Conservation (phyloP, 305 asterid species). For the Rubia occidens region DNA sequence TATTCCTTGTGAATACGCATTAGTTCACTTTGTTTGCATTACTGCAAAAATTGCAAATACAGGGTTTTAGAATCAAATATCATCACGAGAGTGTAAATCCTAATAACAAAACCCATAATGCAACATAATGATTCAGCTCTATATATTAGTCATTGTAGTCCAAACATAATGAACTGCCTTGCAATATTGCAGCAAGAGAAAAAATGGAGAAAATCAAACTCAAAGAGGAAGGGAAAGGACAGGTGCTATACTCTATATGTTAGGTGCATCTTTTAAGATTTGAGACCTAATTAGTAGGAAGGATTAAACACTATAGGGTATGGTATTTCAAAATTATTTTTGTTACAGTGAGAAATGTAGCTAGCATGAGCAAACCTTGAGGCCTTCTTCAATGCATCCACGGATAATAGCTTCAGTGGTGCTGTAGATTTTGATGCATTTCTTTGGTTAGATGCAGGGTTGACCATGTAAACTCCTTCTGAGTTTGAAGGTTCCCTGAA, state of each 20-base stretch:
- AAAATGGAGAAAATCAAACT: background rate
- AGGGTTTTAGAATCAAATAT: constrained; percentile 10
- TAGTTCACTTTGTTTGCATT: constrained; percentile 76
- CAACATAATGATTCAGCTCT: background rate
- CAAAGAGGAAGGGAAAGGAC: background rate
- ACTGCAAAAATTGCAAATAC: constrained; percentile 31
- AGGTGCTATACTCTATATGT: no score
- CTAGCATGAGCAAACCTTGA: constrained; percentile 46
- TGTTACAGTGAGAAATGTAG: background rate
- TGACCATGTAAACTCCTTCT: constrained; percentile 63
- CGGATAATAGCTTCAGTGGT: constrained; percentile 69
- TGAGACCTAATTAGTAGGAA: background rate
- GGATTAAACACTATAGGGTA: background rate
- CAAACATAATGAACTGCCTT: background rate
- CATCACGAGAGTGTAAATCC: background rate
- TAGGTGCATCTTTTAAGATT: background rate
- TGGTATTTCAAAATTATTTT: background rate
- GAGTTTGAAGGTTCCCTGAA: constrained; percentile 59
- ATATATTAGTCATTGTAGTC: background rate
- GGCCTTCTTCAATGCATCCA: constrained; percentile 73
- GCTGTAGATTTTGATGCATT: constrained; percentile 36
- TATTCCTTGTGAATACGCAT: constrained; percentile 73
- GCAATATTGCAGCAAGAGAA: background rate
- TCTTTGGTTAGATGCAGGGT: constrained; percentile 36
- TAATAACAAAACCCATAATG: background rate